These are phyloP conservation scores for Trichocladium uniseriatum DNA, from an alignment of 495 filamentous ascomycete species.

Conservation along the genomic window DNA sequence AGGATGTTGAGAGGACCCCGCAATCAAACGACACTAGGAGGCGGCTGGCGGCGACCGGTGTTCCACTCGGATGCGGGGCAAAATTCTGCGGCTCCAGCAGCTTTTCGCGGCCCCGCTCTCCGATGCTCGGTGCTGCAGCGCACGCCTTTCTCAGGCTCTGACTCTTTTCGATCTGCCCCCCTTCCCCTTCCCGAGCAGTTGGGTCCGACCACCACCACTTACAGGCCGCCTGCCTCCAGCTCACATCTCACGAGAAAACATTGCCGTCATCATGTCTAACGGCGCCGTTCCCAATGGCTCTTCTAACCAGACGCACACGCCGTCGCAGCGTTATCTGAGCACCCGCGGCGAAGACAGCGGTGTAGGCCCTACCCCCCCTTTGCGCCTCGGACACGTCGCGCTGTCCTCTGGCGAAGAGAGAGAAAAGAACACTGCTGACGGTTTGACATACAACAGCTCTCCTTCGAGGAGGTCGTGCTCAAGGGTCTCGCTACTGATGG, in stretches of 20 bases:
- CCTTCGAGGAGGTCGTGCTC: slow-evolving; percentile 84
- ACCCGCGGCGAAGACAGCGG: slow-evolving; percentile 73
- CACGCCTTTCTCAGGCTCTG: slow-evolving; percentile 1
- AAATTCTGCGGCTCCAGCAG: slow-evolving; percentile 8
- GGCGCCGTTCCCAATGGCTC: slow-evolving; percentile 16
- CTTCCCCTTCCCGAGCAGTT: not conserved
- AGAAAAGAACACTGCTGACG: not conserved
- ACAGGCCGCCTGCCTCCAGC: not conserved
- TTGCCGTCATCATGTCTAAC: slow-evolving; percentile 19
- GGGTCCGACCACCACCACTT: slow-evolving; percentile 1
- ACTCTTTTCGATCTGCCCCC: not conserved
- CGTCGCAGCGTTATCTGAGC: slow-evolving; percentile 71
- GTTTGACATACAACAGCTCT: slow-evolving; percentile 46
- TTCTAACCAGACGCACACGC: slow-evolving; percentile 36
- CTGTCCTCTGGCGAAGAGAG: not conserved
- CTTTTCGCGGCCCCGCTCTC: slow-evolving; percentile 11
- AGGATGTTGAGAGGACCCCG: too few relatives aligned
- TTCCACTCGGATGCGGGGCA: slow-evolving; percentile 11
- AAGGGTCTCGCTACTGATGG: slow-evolving; percentile 85
- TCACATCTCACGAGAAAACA: not conserved
- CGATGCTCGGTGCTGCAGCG: slow-evolving; percentile 16
- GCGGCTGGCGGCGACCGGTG: not conserved
- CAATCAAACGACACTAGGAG: too few relatives aligned
- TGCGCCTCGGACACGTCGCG: not conserved
- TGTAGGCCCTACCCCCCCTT: slow-evolving; percentile 38